Conservation (phyloP, 768 basidiomycete species). For the Mycena pura region DNA sequence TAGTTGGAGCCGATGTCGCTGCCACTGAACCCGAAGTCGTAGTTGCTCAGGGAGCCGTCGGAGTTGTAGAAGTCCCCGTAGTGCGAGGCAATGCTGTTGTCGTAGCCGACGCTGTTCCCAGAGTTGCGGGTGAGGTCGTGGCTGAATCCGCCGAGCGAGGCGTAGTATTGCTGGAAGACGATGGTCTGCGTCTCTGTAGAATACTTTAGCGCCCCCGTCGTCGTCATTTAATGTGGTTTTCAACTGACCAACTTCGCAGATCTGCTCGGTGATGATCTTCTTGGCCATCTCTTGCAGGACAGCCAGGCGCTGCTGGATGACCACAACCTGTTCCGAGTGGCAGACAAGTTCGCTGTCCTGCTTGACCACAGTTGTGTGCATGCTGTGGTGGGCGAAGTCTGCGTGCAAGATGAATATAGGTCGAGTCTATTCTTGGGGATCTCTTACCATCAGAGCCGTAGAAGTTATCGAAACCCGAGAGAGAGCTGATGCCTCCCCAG, state of each 20-base stretch:
- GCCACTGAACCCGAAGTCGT: slow-evolving; percentile 51
- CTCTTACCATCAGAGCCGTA: slow-evolving; percentile 59
- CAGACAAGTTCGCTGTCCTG: slow-evolving; percentile 48
- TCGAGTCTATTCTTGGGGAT: no score
- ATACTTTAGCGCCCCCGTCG: no score
- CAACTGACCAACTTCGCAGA: slow-evolving; percentile 61
- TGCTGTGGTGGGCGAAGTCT: slow-evolving; percentile 50
- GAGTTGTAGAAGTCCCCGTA: slow-evolving; percentile 41
- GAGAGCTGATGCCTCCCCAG: slow-evolving; percentile 26
- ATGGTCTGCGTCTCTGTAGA: slow-evolving; percentile 57
- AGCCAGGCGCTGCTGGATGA: slow-evolving; percentile 55
- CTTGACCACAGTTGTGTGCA: slow-evolving; percentile 42
- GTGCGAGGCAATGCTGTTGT: slow-evolving; percentile 44
- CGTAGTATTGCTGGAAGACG: slow-evolving; percentile 50
- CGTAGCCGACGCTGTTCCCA: slow-evolving; percentile 45
- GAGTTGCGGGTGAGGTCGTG: slow-evolving; percentile 48
- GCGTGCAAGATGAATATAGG: no score
- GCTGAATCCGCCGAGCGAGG: slow-evolving; percentile 47
- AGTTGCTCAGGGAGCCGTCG: slow-evolving; percentile 45
- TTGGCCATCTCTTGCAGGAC: slow-evolving; percentile 57
- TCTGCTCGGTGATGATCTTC: slow-evolving; percentile 53
- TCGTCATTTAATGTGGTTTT: no score
- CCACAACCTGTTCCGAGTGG: slow-evolving; percentile 43
- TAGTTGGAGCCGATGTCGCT: slow-evolving; percentile 45
- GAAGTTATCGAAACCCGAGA: slow-evolving; percentile 43